Percentiles rank a stretch among this genome's conserved stretches.
Evolutionary conservation across 441 rosid genomes (phyloP).

Genomic region (Corymbia calophylla): DNA sequence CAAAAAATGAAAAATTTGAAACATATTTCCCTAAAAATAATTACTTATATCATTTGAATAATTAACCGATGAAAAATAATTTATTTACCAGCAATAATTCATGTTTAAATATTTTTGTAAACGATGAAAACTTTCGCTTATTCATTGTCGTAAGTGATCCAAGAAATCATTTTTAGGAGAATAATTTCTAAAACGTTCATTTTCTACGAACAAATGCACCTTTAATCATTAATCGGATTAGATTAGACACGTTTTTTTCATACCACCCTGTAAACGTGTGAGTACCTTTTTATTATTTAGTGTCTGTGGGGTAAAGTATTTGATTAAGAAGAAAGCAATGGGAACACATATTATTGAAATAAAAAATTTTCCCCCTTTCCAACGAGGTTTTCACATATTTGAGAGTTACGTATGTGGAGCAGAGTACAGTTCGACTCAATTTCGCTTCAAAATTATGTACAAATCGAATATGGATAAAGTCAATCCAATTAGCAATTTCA

Average conservation of each 20-base stretch:
- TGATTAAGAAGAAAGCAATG: not conserved
- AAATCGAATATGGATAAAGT: not conserved
- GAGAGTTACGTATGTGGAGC: not conserved
- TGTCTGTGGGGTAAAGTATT: not conserved
- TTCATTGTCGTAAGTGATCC: rapidly evolving
- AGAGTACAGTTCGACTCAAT: not conserved
- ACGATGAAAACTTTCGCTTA: not conserved
- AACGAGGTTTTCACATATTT: not conserved
- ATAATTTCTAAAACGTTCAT: not conserved
- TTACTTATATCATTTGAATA: not conserved
- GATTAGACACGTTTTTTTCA: not conserved
- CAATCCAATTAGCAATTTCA: not conserved
- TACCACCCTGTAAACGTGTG: not conserved
- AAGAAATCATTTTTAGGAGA: rapidly evolving
- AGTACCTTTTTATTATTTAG: not conserved
- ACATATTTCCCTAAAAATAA: not conserved
- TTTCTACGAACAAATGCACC: not conserved
- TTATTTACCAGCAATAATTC: not conserved
- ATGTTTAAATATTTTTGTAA: not conserved
- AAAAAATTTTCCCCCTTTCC: no score
- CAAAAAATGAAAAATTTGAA: not conserved
- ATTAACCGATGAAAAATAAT: not conserved
- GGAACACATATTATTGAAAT: not conserved
- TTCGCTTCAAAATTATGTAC: not conserved
- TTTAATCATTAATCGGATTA: not conserved